phyloP scores from a whole-genome alignment of 208 protist genomes.

The Trypanosoma avium region DNA sequence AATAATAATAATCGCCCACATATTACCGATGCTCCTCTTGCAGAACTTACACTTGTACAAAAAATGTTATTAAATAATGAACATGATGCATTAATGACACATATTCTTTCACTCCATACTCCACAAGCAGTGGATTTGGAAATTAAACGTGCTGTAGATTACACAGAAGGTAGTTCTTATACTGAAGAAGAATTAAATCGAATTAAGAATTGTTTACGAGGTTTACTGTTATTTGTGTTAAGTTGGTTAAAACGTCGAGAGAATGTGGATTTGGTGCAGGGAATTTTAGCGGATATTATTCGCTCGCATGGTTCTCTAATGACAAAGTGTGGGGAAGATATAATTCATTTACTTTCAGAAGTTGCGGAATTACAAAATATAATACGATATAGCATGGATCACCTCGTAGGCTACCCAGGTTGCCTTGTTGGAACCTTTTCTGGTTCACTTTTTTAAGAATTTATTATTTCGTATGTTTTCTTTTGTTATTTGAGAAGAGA shows the following conservation, averaged over 20 bases:
- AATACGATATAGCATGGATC: conserved; percentile 65
- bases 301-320: conserved; percentile 66
- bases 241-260: conserved; percentile 51
- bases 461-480: neutral
- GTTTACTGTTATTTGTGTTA: conserved; percentile 56
- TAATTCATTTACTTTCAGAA: conserved; percentile 41
- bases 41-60: conserved; percentile 58
- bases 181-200: conserved; percentile 53
- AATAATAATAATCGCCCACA: conserved; percentile 5
- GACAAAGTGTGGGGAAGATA: conserved; percentile 48
- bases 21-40: conserved; percentile 34
- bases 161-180: conserved; percentile 67
- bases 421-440: conserved; percentile 67
- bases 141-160: conserved; percentile 68
- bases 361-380: conserved; percentile 64
- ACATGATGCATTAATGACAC: conserved; percentile 61
- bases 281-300: conserved; percentile 66
- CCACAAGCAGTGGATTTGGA: conserved; percentile 78
- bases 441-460: conserved; percentile 57
- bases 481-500: conserved; percentile 1
- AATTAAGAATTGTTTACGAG: conserved; percentile 48
- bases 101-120: conserved; percentile 48
- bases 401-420: conserved; percentile 70
- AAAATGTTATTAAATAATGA: conserved; percentile 53
- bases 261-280: conserved; percentile 82